Conservation (phyloP, 2,329 filamentous ascomycete species). For the Blastomyces parvus region DNA sequence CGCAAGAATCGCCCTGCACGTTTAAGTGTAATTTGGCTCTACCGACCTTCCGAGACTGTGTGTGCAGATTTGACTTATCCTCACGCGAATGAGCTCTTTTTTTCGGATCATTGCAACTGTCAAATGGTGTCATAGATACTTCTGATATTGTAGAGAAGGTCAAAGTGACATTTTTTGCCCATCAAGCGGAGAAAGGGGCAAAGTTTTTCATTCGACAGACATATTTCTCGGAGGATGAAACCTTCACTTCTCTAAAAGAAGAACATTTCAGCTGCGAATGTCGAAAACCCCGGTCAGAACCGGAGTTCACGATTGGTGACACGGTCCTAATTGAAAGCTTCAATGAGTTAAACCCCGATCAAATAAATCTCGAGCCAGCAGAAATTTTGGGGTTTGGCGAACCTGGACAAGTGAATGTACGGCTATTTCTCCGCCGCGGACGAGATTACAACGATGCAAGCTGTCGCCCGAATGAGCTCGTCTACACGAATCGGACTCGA, state of each 20-base stretch:
- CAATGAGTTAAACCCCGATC: constrained; percentile 16
- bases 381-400: constrained; percentile 41
- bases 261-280: constrained; percentile 48
- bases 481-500: constrained; percentile 39
- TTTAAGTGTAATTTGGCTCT: constrained; percentile 65
- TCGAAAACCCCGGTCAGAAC: constrained; percentile 7
- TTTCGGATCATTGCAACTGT: constrained; percentile 69
- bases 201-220: constrained; percentile 63
- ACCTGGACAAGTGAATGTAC: constrained; percentile 35
- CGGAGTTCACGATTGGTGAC: constrained; percentile 45
- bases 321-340: constrained; percentile 45
- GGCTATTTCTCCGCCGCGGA: constrained; percentile 45
- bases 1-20: constrained; percentile 28
- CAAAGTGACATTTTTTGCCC: constrained; percentile 48
- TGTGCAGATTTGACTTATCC: constrained; percentile 60
- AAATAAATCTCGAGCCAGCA: constrained; percentile 49
- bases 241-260: constrained; percentile 51
- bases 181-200: constrained; percentile 30
- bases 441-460: constrained; percentile 32
- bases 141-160: constrained; percentile 51
- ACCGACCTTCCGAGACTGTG: constrained; percentile 59
- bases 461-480: constrained; percentile 44
- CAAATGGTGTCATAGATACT: constrained; percentile 41
- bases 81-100: constrained; percentile 62
- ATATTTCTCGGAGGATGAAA: constrained; percentile 51